phyloP scores from a whole-genome alignment of 768 basidiomycete genomes.

The Tricholoma hemisulphureum region DNA sequence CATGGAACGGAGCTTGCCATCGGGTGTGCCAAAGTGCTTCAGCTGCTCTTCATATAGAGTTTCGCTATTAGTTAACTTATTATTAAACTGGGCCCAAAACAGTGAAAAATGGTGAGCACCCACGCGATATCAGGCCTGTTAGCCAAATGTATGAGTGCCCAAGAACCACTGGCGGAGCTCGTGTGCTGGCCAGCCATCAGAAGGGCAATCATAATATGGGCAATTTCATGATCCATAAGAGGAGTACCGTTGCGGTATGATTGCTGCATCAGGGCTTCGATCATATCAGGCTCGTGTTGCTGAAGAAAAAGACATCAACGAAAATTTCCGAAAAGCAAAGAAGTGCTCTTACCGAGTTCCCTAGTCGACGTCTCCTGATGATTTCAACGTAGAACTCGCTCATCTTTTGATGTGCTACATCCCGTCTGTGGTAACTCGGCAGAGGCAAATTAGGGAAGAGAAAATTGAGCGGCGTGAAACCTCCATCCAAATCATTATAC shows the following conservation, averaged over 20 bases:
- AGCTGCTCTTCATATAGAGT: constrained; percentile 90
- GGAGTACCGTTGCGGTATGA: constrained; percentile 77
- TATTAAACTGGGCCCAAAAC: neutral
- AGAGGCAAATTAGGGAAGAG: constrained; percentile 92
- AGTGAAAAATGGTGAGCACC: constrained; percentile 27
- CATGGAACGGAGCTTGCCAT: constrained; percentile 76
- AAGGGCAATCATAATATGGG: constrained; percentile 97
- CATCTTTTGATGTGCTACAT: constrained; percentile 90
- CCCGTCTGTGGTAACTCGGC: constrained; percentile 85
- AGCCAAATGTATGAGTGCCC: constrained; percentile 88
- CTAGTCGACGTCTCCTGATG: constrained; percentile 66
- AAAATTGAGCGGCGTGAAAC: constrained; percentile 95
- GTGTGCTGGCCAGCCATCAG: constrained; percentile 99
- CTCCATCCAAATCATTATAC: constrained; percentile 89
- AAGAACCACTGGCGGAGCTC: constrained; percentile 87
- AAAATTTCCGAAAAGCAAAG: neutral
- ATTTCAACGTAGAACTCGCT: constrained; percentile 90
- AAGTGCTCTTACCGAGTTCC: constrained; percentile 40
- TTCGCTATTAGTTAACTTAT: constrained; percentile 45
- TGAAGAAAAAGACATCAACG: constrained; percentile 1
- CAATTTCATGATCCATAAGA: constrained; percentile 87
- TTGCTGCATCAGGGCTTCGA: constrained; percentile 80
- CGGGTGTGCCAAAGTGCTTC: constrained; percentile 71
- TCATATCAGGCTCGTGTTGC: constrained; percentile 84
- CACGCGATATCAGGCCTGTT: constrained; percentile 71